Base-by-base conservation (phyloP, 2,329 filamentous ascomycete species). In the Hortaea werneckii region DNA sequence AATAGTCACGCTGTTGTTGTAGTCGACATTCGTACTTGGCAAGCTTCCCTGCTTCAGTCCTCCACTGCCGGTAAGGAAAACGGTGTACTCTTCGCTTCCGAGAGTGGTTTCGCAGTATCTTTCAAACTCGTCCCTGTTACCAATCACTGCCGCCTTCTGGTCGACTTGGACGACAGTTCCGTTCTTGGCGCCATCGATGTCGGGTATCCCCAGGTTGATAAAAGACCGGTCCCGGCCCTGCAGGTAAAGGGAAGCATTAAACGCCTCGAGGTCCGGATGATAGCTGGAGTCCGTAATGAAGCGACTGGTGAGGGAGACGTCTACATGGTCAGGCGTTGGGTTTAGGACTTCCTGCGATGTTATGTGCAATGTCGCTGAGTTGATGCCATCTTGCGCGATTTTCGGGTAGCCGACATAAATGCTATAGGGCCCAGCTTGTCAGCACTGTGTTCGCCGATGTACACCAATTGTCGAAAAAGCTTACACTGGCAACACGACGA, bases 401-500 rank as follows among this genome's bases (percentile, higher is more conserved):
- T 73, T 70, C 12, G 77, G 78, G 54, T 80, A 77, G 3, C 61
- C 77, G 43, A 80, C 77, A 54, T 73, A 81, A 40, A 80, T 67
- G 35, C 75, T 77, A 52, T 27, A 29, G 20, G 20, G 29, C 35
- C 20, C 20, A 20, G 20, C 20, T 20, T 20, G 20, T 20, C 20
- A 20, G 20, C 20, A 20, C 20, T 20, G 20, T 20, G 20, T 20
- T 20, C 20, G 20, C 20, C 20, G 20, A 20, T 20, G 20, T 20
- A 20, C 20, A 20, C 20, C 20, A 20, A 20, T 20, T 20, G 20
- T 20, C 20, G 20, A 35, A 9, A 35, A n/a, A 41, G 73, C 78
- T 74, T 68, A 82, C 79, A 82, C 62, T 35, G 80, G 66, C 35
- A 76, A 68, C 12, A 83, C 72, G 34, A 79, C 66, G 10, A 83